Evolutionary conservation across 78 protist species (phyloP), one percentile per base, ranked within the genome.

Genomic region (Dictyostelium citrinum): DNA sequence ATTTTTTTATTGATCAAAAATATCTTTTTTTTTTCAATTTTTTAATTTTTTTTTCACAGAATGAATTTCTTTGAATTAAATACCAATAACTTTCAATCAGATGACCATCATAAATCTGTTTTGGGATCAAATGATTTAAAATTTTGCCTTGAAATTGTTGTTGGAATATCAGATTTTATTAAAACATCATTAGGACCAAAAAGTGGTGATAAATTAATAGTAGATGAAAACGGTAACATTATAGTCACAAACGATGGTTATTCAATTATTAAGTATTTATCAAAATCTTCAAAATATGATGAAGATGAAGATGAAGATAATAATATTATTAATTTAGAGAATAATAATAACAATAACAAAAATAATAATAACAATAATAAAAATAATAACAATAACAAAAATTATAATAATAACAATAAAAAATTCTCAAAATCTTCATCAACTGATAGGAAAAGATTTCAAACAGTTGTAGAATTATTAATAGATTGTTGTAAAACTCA

Each of bases 121-220:
- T 11, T 24, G 4, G 51, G 74, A 17, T 37, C 90, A 24, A 61
- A 41, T 22, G 84, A 79, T 79, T 33, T 79, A 55, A 79, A 55
- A 8, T 12, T 10, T 9, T 51, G 84, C 55, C 55, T 79, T 29
- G 33, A 51, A 1, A 17, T 45, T 29, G 71, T 20, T 8, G 22
- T 79, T 1, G 24, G n/a, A 0, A 29, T 86, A 43, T 46, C 80
- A 43, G 41, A 76, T 17, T 29, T 86, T 27, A n/a, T 86, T 3
- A 64, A 55, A n/a, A 29, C 55, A 6, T 78, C 84, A 9, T 27
- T 86, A 0, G 93, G 93, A 0, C 83, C 83, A 1, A 78, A 78
- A 45, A 78, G 93, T 67, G 84, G 93, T 64, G 93, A 86, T 49
- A 86, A 77, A 61, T 35, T 86, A 64, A 78, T 86, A 12, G 84